These are phyloP conservation scores for Scutellaria galericulata DNA, from an alignment of 257 asterid genomes.

Conservation along the genomic window DNA sequence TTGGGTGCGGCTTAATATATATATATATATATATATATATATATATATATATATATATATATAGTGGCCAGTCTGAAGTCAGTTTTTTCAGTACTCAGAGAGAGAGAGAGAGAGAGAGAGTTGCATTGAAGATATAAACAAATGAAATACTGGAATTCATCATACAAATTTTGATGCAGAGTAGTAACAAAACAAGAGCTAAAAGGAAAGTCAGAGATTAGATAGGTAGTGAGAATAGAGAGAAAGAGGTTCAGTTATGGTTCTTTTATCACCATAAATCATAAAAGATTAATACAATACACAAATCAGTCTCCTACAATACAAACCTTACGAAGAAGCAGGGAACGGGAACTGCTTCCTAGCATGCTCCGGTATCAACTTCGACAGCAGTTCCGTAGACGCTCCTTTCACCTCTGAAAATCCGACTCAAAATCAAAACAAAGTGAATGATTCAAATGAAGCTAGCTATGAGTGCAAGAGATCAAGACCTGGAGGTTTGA, in stretches of 20 bases:
- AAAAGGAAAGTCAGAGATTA: slow-evolving; percentile 21
- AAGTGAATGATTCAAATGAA: not conserved
- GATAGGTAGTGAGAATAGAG: slow-evolving; percentile 14
- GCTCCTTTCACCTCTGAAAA: slow-evolving; percentile 78
- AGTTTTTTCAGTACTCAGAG: too few species aligned
- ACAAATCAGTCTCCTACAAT: slow-evolving; percentile 22
- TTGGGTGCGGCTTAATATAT: too few species aligned
- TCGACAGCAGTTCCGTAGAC: slow-evolving; percentile 61
- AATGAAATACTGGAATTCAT: not conserved
- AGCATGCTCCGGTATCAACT: slow-evolving; percentile 79
- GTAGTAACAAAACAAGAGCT: not conserved
- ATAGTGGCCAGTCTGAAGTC: too few species aligned
- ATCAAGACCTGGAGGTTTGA: slow-evolving; percentile 63
- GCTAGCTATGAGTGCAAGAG: not conserved
- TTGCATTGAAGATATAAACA: not conserved
- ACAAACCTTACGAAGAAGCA: slow-evolving; percentile 40
- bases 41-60: too few species aligned
- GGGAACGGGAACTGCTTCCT: slow-evolving; percentile 58
- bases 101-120: too few species aligned
- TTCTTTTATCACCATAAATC: slow-evolving; percentile 35
- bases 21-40: too few species aligned
- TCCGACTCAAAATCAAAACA: not conserved
- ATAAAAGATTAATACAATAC: slow-evolving; percentile 28
- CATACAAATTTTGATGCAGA: not conserved
- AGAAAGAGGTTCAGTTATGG: not conserved